These are phyloP conservation scores for Paxillus involutus DNA, from an alignment of 768 basidiomycete genomes.

Conservation along the genomic window DNA sequence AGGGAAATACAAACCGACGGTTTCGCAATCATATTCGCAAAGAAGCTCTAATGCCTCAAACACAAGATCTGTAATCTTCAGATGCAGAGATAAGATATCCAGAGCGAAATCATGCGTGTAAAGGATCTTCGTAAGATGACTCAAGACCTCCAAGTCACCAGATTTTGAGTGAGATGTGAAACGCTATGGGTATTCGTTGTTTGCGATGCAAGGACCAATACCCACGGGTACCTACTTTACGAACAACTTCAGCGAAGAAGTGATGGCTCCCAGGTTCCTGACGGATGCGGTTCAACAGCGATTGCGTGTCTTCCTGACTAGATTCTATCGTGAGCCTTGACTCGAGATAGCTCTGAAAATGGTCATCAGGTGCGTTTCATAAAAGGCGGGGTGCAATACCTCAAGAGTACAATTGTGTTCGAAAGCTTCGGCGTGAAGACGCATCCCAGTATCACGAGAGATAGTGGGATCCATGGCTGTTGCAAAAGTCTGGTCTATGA, in stretches of 20 bases:
- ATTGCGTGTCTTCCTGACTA: conserved; percentile 35
- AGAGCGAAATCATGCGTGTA: conserved; percentile 57
- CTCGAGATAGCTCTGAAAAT: conserved; percentile 45
- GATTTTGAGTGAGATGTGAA: conserved; percentile 52
- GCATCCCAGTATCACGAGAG: conserved; percentile 45
- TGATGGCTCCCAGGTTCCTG: conserved; percentile 58
- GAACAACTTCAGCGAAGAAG: conserved; percentile 53
- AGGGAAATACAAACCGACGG: conserved; percentile 56
- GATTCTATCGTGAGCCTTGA: conserved; percentile 56
- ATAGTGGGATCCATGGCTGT: conserved; percentile 51
- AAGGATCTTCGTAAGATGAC: conserved; percentile 68
- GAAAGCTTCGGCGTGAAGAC: conserved; percentile 57
- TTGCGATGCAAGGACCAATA: background rate
- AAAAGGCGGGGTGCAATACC: conserved; percentile 34
- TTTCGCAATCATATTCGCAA: conserved; percentile 77
- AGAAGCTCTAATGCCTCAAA: conserved; percentile 61
- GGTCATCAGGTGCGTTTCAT: conserved; percentile 1
- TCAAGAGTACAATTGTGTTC: conserved; percentile 60
- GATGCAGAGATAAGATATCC: conserved; percentile 70
- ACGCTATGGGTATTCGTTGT: conserved; percentile 41
- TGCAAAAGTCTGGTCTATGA: conserved; percentile 56
- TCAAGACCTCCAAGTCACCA: conserved; percentile 66
- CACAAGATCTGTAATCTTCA: conserved; percentile 62
- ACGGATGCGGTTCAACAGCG: conserved; percentile 42
- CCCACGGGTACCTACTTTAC: conserved; percentile 47